phyloP scores from a whole-genome alignment of 768 basidiomycete genomes.

The Pleurotus tuoliensis region DNA sequence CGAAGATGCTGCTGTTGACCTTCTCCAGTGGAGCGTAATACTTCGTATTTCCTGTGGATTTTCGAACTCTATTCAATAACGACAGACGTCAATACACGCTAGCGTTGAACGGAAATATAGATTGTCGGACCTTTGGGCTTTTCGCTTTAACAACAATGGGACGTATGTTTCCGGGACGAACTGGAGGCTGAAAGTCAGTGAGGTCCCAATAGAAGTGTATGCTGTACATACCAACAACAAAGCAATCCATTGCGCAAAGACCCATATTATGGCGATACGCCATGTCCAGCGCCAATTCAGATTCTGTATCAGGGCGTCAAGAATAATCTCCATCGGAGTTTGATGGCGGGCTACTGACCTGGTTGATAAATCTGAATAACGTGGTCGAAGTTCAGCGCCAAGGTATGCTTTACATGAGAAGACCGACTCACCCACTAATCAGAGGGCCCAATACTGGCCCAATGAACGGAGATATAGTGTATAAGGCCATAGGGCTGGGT shows the following conservation, averaged over 20 bases:
- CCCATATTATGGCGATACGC: slow-evolving; percentile 68
- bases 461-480: slow-evolving; percentile 51
- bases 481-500: slow-evolving; percentile 47
- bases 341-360: slow-evolving; percentile 27
- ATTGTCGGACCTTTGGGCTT: slow-evolving; percentile 46
- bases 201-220: not conserved
- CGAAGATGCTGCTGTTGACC: slow-evolving; percentile 36
- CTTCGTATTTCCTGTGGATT: slow-evolving; percentile 45
- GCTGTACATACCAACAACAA: slow-evolving; percentile 43
- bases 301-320: slow-evolving; percentile 31
- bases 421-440: slow-evolving; percentile 46
- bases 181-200: slow-evolving; percentile 22
- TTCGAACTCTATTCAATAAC: slow-evolving; percentile 40
- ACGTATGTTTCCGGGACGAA: slow-evolving; percentile 71
- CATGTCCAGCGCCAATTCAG: slow-evolving; percentile 76
- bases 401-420: not conserved
- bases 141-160: slow-evolving; percentile 56
- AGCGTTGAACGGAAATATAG: not conserved
- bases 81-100: not conserved
- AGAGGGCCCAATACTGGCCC: slow-evolving; percentile 54
- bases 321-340: not conserved
- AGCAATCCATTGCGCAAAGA: slow-evolving; percentile 45
- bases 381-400: not conserved
- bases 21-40: slow-evolving; percentile 63
- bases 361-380: slow-evolving; percentile 58